These are phyloP conservation scores for Monosporozyma siamensis DNA, from an alignment of 805 yeast genomes.

Conservation along the genomic window DNA sequence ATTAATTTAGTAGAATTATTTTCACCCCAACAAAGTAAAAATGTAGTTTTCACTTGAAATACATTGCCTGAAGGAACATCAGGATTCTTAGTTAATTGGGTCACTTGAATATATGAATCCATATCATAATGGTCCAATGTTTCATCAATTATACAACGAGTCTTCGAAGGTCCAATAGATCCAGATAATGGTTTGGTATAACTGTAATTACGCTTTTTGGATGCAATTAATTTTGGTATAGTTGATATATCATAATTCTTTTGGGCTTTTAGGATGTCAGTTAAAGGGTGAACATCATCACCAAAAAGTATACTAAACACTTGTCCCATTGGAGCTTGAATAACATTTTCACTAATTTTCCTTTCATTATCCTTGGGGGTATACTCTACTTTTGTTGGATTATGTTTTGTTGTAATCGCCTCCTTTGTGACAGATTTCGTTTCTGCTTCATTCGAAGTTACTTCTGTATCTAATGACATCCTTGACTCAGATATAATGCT, in stretches of 20 bases:
- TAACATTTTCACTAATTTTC: constrained; percentile 42
- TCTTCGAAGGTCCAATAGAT: constrained; percentile 71
- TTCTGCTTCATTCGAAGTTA: constrained; percentile 15
- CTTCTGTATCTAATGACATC: constrained; percentile 3
- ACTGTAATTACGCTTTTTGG: constrained; percentile 39
- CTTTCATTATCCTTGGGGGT: constrained; percentile 41
- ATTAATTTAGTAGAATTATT: constrained; percentile 44
- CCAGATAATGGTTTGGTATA: constrained; percentile 58
- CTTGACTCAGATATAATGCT: background rate
- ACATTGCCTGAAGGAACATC: constrained; percentile 77
- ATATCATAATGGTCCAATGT: constrained; percentile 44
- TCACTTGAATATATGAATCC: constrained; percentile 38
- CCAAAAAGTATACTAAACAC: constrained; percentile 57
- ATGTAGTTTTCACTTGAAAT: constrained; percentile 51
- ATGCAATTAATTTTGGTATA: constrained; percentile 33
- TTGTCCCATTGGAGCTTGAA: constrained; percentile 58
- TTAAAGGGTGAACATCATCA: constrained; percentile 39
- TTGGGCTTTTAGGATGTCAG: constrained; percentile 43
- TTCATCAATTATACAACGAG: constrained; percentile 56
- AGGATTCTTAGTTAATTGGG: constrained; percentile 58
- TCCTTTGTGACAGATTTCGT: background rate
- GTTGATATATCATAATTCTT: constrained; percentile 53
- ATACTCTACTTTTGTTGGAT: constrained; percentile 40
- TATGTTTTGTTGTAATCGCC: constrained; percentile 33
- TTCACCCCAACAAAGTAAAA: constrained; percentile 53